Percentiles rank a stretch among this genome's conserved stretches.
phyloP scores from a whole-genome alignment of 2,329 filamentous ascomycete genomes.

The Emydomyces testavorans region DNA sequence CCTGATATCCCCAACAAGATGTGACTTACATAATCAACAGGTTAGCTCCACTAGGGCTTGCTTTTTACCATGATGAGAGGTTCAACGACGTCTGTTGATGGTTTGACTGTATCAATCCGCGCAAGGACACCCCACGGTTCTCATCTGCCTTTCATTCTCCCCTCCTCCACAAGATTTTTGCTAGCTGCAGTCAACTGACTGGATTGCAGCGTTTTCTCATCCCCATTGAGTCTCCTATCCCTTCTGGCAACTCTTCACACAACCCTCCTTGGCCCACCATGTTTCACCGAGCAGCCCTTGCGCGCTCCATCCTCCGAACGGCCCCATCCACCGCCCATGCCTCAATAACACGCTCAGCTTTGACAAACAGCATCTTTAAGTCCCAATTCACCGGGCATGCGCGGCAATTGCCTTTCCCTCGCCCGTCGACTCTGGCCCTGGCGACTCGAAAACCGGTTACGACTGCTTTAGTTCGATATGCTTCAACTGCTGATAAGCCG shows the following conservation, averaged over 20 bases:
- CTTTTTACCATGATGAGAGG: neutral
- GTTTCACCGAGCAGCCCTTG: constrained; percentile 36
- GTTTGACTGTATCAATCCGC: neutral
- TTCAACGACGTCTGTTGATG: neutral
- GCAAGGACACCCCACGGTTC: neutral
- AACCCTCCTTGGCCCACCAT: constrained; percentile 28
- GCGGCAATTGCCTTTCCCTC: constrained; percentile 28
- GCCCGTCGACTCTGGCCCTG: constrained; percentile 32
- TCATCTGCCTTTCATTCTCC: neutral
- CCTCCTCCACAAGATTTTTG: constrained; percentile 4
- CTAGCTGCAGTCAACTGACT: constrained; percentile 2
- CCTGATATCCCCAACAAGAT: neutral
- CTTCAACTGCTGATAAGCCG: constrained; percentile 44
- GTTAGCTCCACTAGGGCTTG: neutral
- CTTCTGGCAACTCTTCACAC: constrained; percentile 2
- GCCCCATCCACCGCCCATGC: constrained; percentile 32
- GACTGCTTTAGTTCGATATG: constrained; percentile 41
- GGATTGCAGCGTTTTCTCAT: neutral
- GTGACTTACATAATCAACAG: neutral
- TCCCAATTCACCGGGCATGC: constrained; percentile 36
- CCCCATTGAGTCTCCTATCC: neutral
- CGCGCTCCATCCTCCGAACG: constrained; percentile 37
- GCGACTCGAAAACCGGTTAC: constrained; percentile 36
- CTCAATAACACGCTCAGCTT: constrained; percentile 32
- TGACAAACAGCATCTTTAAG: constrained; percentile 34